Percentiles rank a stretch among this genome's conserved stretches.
These are phyloP conservation scores for Funneliformis caledonium DNA, from an alignment of 371 early-diverging fungal species.

Conservation along the genomic window DNA sequence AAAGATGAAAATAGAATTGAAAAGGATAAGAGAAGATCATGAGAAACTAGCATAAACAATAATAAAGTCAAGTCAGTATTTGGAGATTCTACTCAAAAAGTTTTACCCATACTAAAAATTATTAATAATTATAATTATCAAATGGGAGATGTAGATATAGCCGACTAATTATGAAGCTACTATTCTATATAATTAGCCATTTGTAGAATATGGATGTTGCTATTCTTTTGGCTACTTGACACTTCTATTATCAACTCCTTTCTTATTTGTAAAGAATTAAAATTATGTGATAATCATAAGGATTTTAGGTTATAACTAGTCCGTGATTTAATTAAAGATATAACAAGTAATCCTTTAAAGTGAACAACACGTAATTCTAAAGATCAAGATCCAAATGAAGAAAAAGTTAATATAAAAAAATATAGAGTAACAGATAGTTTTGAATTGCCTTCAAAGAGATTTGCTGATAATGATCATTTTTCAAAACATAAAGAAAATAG, in stretches of 20 bases:
- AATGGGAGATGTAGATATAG: slow-evolving; percentile 46
- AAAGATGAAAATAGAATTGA: no score
- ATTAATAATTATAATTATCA: slow-evolving; percentile 42
- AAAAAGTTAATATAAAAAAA: slow-evolving; percentile 3
- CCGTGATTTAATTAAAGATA: slow-evolving; percentile 7
- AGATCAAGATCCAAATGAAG: background rate
- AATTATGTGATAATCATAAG: background rate
- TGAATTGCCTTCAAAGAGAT: background rate
- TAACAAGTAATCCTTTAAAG: background rate
- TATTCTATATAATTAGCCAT: slow-evolving; percentile 39
- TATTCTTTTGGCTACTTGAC: slow-evolving; percentile 40
- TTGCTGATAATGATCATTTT: slow-evolving; percentile 6
- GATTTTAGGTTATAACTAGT: slow-evolving; percentile 14
- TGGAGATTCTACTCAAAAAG: background rate
- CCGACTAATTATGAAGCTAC: slow-evolving; percentile 41
- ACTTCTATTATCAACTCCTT: slow-evolving; percentile 22
- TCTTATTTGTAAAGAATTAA: slow-evolving; percentile 18
- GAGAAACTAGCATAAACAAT: no score
- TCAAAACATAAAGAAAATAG: slow-evolving; percentile 3
- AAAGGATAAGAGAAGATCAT: no score
- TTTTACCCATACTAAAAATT: background rate
- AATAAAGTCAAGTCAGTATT: no score
- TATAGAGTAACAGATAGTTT: background rate
- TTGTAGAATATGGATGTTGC: slow-evolving; percentile 40
- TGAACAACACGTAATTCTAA: background rate